phyloP scores from a whole-genome alignment of 2,329 filamentous ascomycete species.

The Clonostachys rhizophaga region DNA sequence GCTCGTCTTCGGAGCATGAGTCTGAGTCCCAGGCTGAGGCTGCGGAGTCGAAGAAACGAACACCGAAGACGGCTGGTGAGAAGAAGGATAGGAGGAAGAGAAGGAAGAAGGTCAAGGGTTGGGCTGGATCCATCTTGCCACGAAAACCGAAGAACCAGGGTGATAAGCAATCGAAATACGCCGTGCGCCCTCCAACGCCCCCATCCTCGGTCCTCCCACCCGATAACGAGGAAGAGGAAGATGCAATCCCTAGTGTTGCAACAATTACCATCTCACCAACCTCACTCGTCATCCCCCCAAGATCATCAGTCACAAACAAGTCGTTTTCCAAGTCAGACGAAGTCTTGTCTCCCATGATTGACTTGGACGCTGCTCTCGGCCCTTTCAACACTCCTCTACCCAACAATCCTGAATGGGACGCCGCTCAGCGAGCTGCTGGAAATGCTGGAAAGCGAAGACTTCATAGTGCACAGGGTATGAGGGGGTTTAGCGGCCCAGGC shows the following conservation, averaged over 20 bases:
- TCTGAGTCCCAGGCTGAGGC: constrained; percentile 17
- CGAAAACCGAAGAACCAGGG: constrained; percentile 50
- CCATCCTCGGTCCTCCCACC: constrained; percentile 24
- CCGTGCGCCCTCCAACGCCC: constrained; percentile 39
- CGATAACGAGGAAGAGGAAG: constrained; percentile 18
- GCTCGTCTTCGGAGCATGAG: constrained; percentile 28
- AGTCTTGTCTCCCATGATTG: constrained; percentile 74
- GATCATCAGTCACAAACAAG: constrained; percentile 24
- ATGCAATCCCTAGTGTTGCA: constrained; percentile 11
- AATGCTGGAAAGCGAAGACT: constrained; percentile 59
- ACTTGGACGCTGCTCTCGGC: constrained; percentile 87
- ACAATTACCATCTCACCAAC: constrained; percentile 32
- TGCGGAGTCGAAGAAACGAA: constrained; percentile 10
- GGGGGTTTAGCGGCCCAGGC: constrained; percentile 62
- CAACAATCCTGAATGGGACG: constrained; percentile 61
- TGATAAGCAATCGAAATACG: constrained; percentile 32
- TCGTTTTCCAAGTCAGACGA: constrained; percentile 47
- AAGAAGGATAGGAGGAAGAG: constrained; percentile 26
- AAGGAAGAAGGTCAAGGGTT: constrained; percentile 70
- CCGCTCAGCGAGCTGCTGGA: constrained; percentile 54
- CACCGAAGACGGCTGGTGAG: constrained; percentile 2
- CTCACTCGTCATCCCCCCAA: constrained; percentile 4
- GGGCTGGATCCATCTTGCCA: constrained; percentile 64
- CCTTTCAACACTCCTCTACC: constrained; percentile 80
- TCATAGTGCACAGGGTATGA: constrained; percentile 72